Conservation (phyloP, 139 green algal species). For the Chlamydomonas asymmetrica region DNA sequence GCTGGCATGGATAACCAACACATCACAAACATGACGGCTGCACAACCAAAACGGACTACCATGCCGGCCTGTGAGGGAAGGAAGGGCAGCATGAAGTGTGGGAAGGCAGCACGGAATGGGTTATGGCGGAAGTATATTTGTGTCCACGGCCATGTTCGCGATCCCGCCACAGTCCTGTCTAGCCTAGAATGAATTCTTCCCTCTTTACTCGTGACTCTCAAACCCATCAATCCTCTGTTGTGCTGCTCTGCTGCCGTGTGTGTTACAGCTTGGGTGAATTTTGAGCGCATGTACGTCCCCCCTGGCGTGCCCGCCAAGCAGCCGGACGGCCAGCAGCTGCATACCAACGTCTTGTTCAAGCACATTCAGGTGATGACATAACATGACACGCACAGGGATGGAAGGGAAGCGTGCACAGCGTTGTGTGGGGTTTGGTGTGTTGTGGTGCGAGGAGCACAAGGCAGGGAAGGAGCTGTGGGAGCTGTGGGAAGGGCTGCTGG, state of each 20-base stretch:
- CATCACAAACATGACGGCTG: too few relatives aligned
- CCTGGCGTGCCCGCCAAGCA: slow-evolving; percentile 15
- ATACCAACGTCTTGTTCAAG: slow-evolving; percentile 60
- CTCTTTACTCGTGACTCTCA: too few relatives aligned
- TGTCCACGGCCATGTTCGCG: too few relatives aligned
- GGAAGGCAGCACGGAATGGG: too few relatives aligned
- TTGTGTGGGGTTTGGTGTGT: not conserved
- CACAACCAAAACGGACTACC: too few relatives aligned
- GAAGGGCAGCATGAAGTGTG: too few relatives aligned
- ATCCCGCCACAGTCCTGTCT: too few relatives aligned
- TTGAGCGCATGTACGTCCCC: slow-evolving; percentile 58
- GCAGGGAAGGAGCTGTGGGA: slow-evolving; percentile 23
- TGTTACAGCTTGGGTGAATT: slow-evolving; percentile 53
- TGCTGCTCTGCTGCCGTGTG: not conserved
- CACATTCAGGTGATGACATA: slow-evolving; percentile 62
- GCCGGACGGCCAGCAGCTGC: slow-evolving; percentile 28
- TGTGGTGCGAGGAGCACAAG: slow-evolving; percentile 59
- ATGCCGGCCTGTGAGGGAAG: too few relatives aligned
- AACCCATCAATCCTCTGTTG: too few relatives aligned
- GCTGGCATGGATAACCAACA: too few relatives aligned
- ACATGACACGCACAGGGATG: not conserved
- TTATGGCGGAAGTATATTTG: too few relatives aligned
- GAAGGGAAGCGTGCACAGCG: not conserved
- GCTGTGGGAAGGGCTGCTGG: not conserved
- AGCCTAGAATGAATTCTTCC: too few relatives aligned